These are phyloP conservation scores for Diaporthe citri DNA, from an alignment of 2,329 filamentous ascomycete species.

Conservation along the genomic window DNA sequence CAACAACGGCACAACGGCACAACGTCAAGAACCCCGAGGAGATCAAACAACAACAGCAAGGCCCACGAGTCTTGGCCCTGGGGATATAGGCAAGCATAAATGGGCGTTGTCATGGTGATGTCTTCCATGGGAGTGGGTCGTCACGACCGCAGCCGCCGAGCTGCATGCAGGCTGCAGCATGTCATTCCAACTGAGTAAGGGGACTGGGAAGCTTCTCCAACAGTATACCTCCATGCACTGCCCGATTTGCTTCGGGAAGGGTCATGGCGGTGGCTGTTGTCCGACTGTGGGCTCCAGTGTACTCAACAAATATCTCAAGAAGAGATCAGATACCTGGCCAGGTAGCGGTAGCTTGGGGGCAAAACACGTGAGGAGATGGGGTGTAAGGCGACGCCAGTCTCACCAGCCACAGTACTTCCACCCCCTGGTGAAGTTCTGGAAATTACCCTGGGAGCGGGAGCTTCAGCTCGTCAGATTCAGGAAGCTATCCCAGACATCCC, in stretches of 20 bases:
- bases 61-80: constrained; percentile 12
- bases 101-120: constrained; percentile 37
- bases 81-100: constrained; percentile 14
- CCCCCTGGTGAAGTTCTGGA: constrained; percentile 27
- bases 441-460: constrained; percentile 30
- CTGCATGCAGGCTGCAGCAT: constrained; percentile 37
- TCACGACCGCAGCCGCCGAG: constrained; percentile 27
- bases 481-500: constrained; percentile 27
- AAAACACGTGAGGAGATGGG: background rate
- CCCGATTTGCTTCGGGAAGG: constrained; percentile 4
- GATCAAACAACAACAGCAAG: constrained; percentile 26
- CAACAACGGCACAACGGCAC: constrained; percentile 18
- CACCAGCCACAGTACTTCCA: constrained; percentile 22
- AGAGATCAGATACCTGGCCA: background rate
- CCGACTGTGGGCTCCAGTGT: background rate
- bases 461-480: constrained; percentile 31
- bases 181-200: constrained; percentile 14
- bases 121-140: constrained; percentile 2
- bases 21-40: constrained; percentile 22
- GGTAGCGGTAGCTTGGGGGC: background rate
- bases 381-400: background rate
- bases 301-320: constrained; percentile 4
- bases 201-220: constrained; percentile 10
- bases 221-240: background rate
- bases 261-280: constrained; percentile 18